These are phyloP conservation scores for Geotrichum bryndzae DNA, from an alignment of 1,139 yeast species.

Conservation along the genomic window DNA sequence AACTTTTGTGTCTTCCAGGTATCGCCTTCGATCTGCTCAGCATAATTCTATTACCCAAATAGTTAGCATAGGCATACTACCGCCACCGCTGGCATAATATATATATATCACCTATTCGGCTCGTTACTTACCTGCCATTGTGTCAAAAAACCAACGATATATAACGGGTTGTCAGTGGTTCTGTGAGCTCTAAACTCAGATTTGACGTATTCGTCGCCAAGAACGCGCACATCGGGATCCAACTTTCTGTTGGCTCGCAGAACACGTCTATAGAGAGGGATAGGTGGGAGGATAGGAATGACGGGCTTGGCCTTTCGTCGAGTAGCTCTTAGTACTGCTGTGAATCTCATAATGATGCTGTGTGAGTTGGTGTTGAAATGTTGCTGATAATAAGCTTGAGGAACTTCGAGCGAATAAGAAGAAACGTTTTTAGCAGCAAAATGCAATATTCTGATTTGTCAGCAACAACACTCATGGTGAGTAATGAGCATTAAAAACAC, in stretches of 20 bases:
- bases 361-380: background rate
- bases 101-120: background rate
- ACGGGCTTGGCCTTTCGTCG: conserved; percentile 52
- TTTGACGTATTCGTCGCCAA: conserved; percentile 88
- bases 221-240: conserved; percentile 51
- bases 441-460: background rate
- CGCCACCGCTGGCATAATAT: background rate
- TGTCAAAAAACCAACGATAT: conserved; percentile 85
- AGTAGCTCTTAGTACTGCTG: conserved; percentile 44
- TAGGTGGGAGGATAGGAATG: conserved; percentile 71
- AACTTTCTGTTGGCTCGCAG: conserved; percentile 70
- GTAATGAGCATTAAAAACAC: too few species aligned
- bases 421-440: background rate
- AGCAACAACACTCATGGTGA: background rate
- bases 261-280: conserved; percentile 66
- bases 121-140: conserved; percentile 67
- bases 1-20: conserved; percentile 70
- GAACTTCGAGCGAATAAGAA: background rate
- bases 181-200: conserved; percentile 87
- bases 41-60: conserved; percentile 42
- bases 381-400: background rate
- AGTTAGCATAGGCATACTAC: background rate
- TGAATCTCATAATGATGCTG: conserved; percentile 45
- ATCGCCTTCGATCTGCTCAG: conserved; percentile 64
- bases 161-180: conserved; percentile 77